Evolutionary conservation across 2,329 filamentous ascomycete species (phyloP).

Genomic region (Aquanectria penicillioides): DNA sequence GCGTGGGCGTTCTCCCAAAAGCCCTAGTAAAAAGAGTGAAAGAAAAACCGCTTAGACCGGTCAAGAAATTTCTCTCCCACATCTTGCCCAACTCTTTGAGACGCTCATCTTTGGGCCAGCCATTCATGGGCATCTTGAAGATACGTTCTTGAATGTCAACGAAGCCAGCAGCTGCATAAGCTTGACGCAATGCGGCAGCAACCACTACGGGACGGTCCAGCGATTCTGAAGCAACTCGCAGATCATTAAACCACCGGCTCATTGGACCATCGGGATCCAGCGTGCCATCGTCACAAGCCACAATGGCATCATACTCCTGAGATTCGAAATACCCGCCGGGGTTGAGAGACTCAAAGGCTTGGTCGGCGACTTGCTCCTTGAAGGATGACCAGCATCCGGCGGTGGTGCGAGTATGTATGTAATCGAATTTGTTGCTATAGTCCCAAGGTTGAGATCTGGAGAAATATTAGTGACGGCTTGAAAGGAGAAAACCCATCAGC

Average conservation of each 20-base stretch:
- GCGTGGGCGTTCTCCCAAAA: slow-evolving; percentile 52
- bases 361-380: slow-evolving; percentile 59
- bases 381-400: slow-evolving; percentile 61
- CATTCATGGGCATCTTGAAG: slow-evolving; percentile 64
- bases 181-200: slow-evolving; percentile 46
- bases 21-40: slow-evolving; percentile 53
- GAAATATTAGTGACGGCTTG: neutral
- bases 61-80: slow-evolving; percentile 56
- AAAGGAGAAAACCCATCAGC: neutral
- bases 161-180: slow-evolving; percentile 62
- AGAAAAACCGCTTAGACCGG: slow-evolving; percentile 57
- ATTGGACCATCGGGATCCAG: slow-evolving; percentile 51
- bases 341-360: slow-evolving; percentile 58
- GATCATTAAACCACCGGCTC: slow-evolving; percentile 52
- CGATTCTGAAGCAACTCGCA: slow-evolving; percentile 50
- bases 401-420: slow-evolving; percentile 62
- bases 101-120: slow-evolving; percentile 60
- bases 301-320: slow-evolving; percentile 55
- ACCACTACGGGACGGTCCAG: slow-evolving; percentile 52
- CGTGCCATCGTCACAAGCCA: slow-evolving; percentile 58
- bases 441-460: slow-evolving; percentile 59
- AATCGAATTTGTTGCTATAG: slow-evolving; percentile 64
- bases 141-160: slow-evolving; percentile 62
- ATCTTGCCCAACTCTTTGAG: slow-evolving; percentile 56
- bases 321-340: slow-evolving; percentile 67